phyloP scores from a whole-genome alignment of 1,139 yeast genomes.

The Candida freyschussii region DNA sequence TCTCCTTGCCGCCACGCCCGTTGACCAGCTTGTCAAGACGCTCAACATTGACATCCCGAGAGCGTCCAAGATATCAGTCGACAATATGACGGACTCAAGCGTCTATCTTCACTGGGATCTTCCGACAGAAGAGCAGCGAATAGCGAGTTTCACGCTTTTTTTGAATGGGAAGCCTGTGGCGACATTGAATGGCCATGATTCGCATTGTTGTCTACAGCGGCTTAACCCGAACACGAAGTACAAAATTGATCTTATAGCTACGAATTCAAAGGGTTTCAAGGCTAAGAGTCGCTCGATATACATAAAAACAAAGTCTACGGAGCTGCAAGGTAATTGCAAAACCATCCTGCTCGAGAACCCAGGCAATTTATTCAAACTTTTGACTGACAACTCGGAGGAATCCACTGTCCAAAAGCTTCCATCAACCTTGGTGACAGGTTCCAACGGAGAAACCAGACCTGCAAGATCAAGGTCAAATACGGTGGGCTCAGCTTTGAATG shows the following conservation, averaged over 20 bases:
- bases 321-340: conserved; percentile 14
- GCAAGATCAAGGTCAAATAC: conserved; percentile 35
- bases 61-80: conserved; percentile 52
- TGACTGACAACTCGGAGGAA: conserved; percentile 23
- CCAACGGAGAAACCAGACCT: conserved; percentile 11
- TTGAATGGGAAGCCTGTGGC: conserved; percentile 40
- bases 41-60: conserved; percentile 54
- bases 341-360: conserved; percentile 22
- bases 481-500: conserved; percentile 15
- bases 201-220: conserved; percentile 40
- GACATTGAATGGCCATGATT: conserved; percentile 17
- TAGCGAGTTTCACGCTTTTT: conserved; percentile 33
- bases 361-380: conserved; percentile 22
- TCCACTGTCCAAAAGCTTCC: conserved; percentile 21
- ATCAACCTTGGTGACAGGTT: background rate
- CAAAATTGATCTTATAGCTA: conserved; percentile 52
- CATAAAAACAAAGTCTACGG: conserved; percentile 35
- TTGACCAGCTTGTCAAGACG: conserved; percentile 43
- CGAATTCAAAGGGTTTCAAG: conserved; percentile 41
- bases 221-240: conserved; percentile 45
- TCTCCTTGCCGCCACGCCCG: conserved; percentile 41
- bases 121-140: conserved; percentile 17
- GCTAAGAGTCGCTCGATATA: conserved; percentile 42
- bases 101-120: conserved; percentile 56
- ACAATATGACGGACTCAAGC: conserved; percentile 43